A percentile compares a stretch with the other conserved stretches of the same genome.
phyloP scores from a whole-genome alignment of 2,329 filamentous ascomycete species.

The Aspergillus pseudotamarii region DNA sequence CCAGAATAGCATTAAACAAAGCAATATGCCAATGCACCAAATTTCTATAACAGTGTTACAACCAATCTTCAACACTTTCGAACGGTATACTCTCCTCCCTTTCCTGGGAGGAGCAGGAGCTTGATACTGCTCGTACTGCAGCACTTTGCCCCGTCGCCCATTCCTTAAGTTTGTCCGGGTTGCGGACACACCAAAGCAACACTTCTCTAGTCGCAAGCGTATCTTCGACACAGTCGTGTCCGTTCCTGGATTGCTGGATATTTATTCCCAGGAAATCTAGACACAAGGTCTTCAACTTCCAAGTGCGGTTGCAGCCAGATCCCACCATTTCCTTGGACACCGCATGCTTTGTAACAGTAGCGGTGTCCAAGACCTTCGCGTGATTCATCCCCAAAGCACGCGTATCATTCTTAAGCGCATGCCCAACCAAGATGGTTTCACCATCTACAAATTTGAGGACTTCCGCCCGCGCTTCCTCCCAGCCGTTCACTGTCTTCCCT shows the following conservation, averaged over 20 bases:
- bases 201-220: conserved; percentile 1
- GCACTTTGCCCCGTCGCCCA: not conserved
- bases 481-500: not conserved
- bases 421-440: not conserved
- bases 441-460: not conserved
- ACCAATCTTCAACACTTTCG: not conserved
- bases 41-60: not conserved
- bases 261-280: not conserved
- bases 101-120: not conserved
- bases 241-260: not conserved
- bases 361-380: not conserved
- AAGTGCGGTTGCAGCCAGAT: not conserved
- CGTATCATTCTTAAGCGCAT: not conserved
- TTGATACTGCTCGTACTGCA: not conserved
- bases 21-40: not conserved
- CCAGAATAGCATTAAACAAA: too few species aligned
- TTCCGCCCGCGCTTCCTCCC: not conserved
- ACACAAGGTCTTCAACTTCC: conserved; percentile 1
- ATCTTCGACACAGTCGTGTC: conserved; percentile 5
- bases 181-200: not conserved
- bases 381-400: not conserved
- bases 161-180: not conserved
- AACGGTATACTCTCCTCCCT: not conserved
- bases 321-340: not conserved
- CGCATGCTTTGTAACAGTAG: not conserved